Evolutionary conservation across 164 flowering plant genomes (phyloP).

Genomic region (Sedum album): DNA sequence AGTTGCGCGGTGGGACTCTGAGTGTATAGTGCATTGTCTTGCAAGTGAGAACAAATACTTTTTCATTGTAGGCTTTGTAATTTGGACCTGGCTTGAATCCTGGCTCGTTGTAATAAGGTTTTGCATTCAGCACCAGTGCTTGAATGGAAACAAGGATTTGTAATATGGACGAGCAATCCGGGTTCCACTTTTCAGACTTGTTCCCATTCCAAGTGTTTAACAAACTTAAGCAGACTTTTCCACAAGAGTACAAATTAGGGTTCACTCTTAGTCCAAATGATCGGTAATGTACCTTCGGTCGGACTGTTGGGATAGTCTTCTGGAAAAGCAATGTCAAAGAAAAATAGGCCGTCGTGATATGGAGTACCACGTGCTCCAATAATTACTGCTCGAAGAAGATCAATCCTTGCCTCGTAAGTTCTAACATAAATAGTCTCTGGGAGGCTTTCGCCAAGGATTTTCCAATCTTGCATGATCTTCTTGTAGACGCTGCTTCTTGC

Average conservation of each 20-base stretch:
- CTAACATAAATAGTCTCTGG: slow-evolving; percentile 34
- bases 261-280: slow-evolving; percentile 25
- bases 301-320: slow-evolving; percentile 27
- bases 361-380: slow-evolving; percentile 41
- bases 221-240: slow-evolving; percentile 30
- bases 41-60: slow-evolving; percentile 19
- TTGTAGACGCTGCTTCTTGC: slow-evolving; percentile 13
- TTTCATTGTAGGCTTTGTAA: slow-evolving; percentile 17
- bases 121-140: slow-evolving; percentile 31
- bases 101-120: slow-evolving; percentile 15
- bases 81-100: not conserved
- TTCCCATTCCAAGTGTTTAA: slow-evolving; percentile 32
- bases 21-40: slow-evolving; percentile 16
- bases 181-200: slow-evolving; percentile 25
- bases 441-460: slow-evolving; percentile 22
- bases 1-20: slow-evolving; percentile 18
- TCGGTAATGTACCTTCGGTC: slow-evolving; percentile 21
- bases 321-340: slow-evolving; percentile 37
- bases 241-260: slow-evolving; percentile 31
- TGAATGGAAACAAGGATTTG: slow-evolving; percentile 38
- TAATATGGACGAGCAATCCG: slow-evolving; percentile 20
- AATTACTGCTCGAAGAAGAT: slow-evolving; percentile 31
- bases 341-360: slow-evolving; percentile 36
- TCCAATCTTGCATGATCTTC: slow-evolving; percentile 39
- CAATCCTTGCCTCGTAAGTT: slow-evolving; percentile 28